Conservation (phyloP, 768 basidiomycete genomes). For the Leccinum aurantiacum region DNA sequence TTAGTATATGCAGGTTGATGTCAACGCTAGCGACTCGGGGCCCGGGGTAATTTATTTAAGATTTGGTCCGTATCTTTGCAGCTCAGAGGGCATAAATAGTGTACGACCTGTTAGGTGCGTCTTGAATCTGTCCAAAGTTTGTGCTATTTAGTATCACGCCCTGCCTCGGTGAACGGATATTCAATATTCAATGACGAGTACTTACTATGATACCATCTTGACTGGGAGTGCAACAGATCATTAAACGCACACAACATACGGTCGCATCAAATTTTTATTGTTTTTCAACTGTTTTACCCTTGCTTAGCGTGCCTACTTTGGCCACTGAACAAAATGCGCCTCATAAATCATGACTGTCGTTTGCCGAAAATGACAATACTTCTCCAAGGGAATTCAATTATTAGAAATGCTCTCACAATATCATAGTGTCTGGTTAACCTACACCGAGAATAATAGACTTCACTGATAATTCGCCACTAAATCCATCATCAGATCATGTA, state of each 20-base stretch:
- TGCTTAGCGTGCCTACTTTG: background rate
- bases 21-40: background rate
- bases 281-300: background rate
- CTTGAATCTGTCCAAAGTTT: background rate
- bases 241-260: background rate
- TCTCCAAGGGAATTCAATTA: background rate
- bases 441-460: background rate
- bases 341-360: background rate
- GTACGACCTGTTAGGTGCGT: background rate
- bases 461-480: constrained; percentile 26
- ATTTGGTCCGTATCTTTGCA: background rate
- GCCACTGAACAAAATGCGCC: background rate
- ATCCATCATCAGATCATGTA: constrained; percentile 44
- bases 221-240: background rate
- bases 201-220: background rate
- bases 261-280: background rate
- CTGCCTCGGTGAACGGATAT: background rate
- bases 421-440: background rate
- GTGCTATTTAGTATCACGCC: background rate
- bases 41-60: background rate
- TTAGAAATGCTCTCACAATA: background rate
- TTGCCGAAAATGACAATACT: background rate
- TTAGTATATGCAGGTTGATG: background rate
- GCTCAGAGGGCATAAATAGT: background rate
- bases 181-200: background rate